Percentiles rank a stretch among this genome's conserved stretches.
Evolutionary conservation across 495 filamentous ascomycete genomes (phyloP).

Genomic region (Lindgomyces ingoldianus): DNA sequence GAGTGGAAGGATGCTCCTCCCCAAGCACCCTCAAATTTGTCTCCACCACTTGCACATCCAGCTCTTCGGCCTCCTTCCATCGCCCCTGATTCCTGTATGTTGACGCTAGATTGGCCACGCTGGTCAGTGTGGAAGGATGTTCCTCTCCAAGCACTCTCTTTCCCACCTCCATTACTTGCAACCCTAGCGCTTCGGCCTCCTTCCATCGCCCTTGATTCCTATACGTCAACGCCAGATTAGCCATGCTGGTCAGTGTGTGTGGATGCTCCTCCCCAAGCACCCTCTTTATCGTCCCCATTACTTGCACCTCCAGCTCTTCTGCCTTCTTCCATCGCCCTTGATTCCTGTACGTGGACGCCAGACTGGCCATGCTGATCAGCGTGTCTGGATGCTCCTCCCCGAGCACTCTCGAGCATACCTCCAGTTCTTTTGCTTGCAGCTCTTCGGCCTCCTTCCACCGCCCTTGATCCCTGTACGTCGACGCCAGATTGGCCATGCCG

Average conservation of each 20-base stretch:
- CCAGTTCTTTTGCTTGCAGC: slow-evolving; percentile 6
- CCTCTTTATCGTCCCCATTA: too few species aligned
- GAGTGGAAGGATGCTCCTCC: too few species aligned
- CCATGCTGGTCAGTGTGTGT: slow-evolving; percentile 13
- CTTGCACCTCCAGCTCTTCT: too few species aligned
- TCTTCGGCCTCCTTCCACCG: slow-evolving; percentile 10
- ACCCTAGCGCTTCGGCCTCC: slow-evolving; percentile 15
- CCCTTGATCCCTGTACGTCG: too few species aligned
- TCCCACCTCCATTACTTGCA: neutral
- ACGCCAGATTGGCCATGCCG: too few species aligned
- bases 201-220: slow-evolving; percentile 14
- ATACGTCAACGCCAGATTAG: slow-evolving; percentile 3
- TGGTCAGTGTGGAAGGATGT: too few species aligned
- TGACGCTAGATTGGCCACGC: too few species aligned
- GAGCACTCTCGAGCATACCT: neutral
- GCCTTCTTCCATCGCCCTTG: too few species aligned
- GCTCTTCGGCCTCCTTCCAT: slow-evolving; percentile 3
- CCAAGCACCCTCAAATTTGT: neutral
- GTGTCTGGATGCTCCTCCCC: too few species aligned
- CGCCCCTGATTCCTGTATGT: neutral
- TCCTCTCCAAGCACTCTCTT: slow-evolving; percentile 17
- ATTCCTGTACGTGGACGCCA: too few species aligned
- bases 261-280: too few species aligned
- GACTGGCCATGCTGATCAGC: too few species aligned
- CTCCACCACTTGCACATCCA: slow-evolving; percentile 12